These are phyloP conservation scores for Aspergillus alliaceus DNA, from an alignment of 2,329 filamentous ascomycete genomes.

Conservation along the genomic window DNA sequence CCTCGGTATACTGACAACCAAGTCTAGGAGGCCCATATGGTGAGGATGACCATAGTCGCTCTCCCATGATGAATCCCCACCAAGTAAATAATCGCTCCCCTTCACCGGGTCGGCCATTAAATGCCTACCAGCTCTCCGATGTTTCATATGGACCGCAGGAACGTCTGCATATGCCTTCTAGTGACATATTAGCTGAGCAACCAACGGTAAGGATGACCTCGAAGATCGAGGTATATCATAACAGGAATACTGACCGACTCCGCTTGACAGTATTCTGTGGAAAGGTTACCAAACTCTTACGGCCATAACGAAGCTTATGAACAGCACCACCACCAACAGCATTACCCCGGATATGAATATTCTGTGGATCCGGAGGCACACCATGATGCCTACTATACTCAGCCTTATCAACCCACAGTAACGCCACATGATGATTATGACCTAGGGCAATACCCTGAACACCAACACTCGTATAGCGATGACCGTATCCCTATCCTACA, in stretches of 20 bases:
- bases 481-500: constrained; percentile 75
- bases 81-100: constrained; percentile 62
- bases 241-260: neutral
- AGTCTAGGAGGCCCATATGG: constrained; percentile 38
- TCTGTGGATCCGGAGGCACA: constrained; percentile 79
- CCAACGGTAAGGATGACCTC: constrained; percentile 65
- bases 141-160: constrained; percentile 62
- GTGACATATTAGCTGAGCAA: constrained; percentile 78
- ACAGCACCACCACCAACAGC: constrained; percentile 43
- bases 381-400: constrained; percentile 82
- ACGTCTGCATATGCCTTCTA: constrained; percentile 68
- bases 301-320: constrained; percentile 64
- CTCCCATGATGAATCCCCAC: constrained; percentile 54
- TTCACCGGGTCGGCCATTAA: constrained; percentile 72
- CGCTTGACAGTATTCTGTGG: constrained; percentile 63
- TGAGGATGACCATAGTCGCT: constrained; percentile 42
- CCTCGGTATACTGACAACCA: constrained; percentile 22
- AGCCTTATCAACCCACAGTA: constrained; percentile 72
- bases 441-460: constrained; percentile 53
- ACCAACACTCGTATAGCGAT: constrained; percentile 62
- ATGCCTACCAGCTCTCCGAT: constrained; percentile 81
- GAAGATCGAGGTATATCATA: neutral
- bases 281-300: constrained; percentile 64
- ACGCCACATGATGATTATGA: constrained; percentile 57
- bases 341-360: constrained; percentile 65